A percentile compares a stretch with the other conserved stretches of the same genome.
phyloP scores from a whole-genome alignment of 2,329 filamentous ascomycete species.

The Gnomoniopsis sp. region DNA sequence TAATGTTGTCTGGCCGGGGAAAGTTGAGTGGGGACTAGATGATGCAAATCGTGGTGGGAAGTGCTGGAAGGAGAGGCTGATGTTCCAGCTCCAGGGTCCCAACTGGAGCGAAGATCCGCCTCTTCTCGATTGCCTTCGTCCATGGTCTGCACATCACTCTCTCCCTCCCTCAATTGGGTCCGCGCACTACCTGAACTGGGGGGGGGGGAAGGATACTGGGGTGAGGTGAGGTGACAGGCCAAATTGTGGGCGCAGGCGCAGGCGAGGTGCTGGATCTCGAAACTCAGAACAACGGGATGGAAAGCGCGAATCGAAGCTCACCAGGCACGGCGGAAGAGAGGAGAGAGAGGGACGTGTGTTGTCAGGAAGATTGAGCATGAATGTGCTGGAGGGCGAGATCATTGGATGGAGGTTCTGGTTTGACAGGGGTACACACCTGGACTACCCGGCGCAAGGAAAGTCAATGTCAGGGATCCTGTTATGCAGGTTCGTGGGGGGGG shows the following conservation, averaged over 20 bases:
- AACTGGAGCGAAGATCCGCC: constrained; percentile 30
- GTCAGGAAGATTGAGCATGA: not conserved
- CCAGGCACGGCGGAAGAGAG: not conserved
- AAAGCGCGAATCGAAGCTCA: not conserved
- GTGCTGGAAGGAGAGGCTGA: constrained; percentile 27
- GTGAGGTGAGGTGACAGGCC: not conserved
- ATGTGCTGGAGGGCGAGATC: not conserved
- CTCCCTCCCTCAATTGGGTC: constrained; percentile 14
- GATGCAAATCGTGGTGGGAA: constrained; percentile 26
- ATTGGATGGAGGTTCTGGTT: not conserved
- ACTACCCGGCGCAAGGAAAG: not conserved
- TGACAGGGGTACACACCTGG: not conserved
- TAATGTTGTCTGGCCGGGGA: constrained; percentile 18
- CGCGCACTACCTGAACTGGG: not conserved
- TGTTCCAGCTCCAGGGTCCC: constrained; percentile 11
- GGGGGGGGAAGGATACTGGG: not conserved
- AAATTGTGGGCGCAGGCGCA: not conserved
- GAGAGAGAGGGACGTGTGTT: not conserved
- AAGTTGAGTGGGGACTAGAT: constrained; percentile 20
- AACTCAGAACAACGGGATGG: not conserved
- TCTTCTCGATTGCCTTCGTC: constrained; percentile 44
- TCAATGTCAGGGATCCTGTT: not conserved
- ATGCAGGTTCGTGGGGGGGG: no score
- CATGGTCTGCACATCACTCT: constrained; percentile 40
- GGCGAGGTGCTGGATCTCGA: not conserved